These are phyloP conservation scores for Monilinia fructigena DNA, from an alignment of 2,329 filamentous ascomycete species.

Conservation along the genomic window DNA sequence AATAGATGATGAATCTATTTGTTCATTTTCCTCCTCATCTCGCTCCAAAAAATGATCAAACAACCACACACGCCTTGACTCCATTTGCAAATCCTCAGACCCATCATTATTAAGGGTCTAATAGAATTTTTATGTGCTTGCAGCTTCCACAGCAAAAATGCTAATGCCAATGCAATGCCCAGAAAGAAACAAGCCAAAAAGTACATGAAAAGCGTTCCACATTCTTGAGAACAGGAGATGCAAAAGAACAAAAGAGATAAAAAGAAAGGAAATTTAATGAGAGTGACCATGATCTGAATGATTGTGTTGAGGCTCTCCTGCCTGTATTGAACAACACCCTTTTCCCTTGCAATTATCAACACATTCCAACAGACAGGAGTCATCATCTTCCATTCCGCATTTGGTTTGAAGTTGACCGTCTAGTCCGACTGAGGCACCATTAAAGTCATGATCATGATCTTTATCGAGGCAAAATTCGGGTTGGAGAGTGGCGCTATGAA, in stretches of 20 bases:
- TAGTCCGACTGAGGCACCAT: constrained; percentile 29
- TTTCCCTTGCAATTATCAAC: constrained; percentile 41
- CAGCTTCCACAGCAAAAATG: neutral
- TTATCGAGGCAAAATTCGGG: constrained; percentile 73
- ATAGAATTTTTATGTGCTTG: neutral
- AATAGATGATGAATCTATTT: neutral
- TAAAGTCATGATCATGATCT: constrained; percentile 35
- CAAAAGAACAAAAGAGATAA: neutral
- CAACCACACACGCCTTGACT: neutral
- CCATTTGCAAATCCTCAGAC: constrained; percentile 1
- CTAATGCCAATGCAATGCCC: constrained; percentile 1
- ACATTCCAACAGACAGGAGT: constrained; percentile 40
- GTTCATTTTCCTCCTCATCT: neutral
- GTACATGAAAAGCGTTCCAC: neutral
- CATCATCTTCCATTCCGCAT: constrained; percentile 34
- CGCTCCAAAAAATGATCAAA: neutral
- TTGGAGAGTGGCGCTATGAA: constrained; percentile 96
- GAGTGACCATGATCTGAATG: constrained; percentile 37
- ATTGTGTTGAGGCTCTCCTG: constrained; percentile 32
- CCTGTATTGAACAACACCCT: constrained; percentile 37
- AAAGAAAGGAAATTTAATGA: constrained; percentile 28
- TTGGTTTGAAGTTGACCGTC: constrained; percentile 35
- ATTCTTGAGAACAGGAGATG: neutral
- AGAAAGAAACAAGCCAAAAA: neutral
- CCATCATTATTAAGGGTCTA: constrained; percentile 12